These are phyloP conservation scores for Hamigera avellanea DNA, from an alignment of 495 filamentous ascomycete genomes.

Conservation along the genomic window DNA sequence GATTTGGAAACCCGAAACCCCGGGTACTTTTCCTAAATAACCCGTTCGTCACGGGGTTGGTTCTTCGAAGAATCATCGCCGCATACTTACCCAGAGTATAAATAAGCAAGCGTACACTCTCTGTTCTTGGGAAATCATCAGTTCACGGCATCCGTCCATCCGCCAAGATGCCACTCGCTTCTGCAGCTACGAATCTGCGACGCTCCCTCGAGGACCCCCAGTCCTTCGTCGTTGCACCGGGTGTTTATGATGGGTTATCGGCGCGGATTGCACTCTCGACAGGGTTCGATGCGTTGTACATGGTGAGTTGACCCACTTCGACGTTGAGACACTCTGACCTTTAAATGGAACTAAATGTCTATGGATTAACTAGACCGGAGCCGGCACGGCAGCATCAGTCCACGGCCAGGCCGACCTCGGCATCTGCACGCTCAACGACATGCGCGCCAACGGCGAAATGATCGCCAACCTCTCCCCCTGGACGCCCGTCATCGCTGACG, in stretches of 20 bases:
- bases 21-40: too few species aligned
- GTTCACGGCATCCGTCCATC: too few species aligned
- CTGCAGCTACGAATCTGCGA: conserved; percentile 21
- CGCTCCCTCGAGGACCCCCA: conserved; percentile 18
- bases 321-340: too few species aligned
- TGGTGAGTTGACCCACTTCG: conserved; percentile 26
- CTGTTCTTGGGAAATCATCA: too few species aligned
- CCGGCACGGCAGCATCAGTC: conserved; percentile 52
- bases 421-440: conserved; percentile 39
- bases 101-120: too few species aligned
- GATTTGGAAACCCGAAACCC: too few species aligned
- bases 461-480: conserved; percentile 25
- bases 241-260: conserved; percentile 60
- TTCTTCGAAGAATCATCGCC: too few species aligned
- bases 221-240: conserved; percentile 41
- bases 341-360: neutral
- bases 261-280: conserved; percentile 50
- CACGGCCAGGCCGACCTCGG: conserved; percentile 61
- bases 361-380: conserved; percentile 41
- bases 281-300: conserved; percentile 55
- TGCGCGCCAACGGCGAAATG: conserved; percentile 34
- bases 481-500: conserved; percentile 56
- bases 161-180: too few species aligned
- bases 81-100: too few species aligned
- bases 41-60: too few species aligned